phyloP scores from a whole-genome alignment of 495 filamentous ascomycete species.

The Neurospora sp. region DNA sequence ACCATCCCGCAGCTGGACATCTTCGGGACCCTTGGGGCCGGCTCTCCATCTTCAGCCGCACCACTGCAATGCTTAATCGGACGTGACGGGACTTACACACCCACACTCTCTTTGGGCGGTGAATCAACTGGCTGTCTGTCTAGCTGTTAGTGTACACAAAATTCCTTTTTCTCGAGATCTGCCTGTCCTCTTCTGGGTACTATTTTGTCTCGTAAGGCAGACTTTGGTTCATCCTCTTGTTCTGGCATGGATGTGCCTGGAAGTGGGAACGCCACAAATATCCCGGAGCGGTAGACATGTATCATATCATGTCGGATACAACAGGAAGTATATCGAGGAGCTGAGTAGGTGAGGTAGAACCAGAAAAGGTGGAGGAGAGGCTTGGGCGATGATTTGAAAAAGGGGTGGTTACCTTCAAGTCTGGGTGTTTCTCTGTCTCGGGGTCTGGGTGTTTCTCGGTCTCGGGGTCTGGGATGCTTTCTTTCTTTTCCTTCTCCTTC shows the following conservation, averaged over 20 bases:
- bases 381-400: neutral
- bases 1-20: neutral
- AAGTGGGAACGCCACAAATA: neutral
- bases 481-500: neutral
- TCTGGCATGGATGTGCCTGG: neutral
- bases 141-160: neutral
- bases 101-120: neutral
- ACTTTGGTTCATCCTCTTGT: neutral
- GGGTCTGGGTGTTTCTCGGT: neutral
- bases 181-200: neutral
- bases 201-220: neutral
- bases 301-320: neutral
- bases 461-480: neutral
- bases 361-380: neutral
- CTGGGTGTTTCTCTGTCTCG: neutral
- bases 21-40: neutral
- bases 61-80: neutral
- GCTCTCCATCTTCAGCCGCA: neutral
- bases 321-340: neutral
- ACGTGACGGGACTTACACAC: neutral
- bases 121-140: neutral
- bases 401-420: neutral
- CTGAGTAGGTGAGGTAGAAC: neutral
- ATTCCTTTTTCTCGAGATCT: neutral
- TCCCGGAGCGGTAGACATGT: neutral